Conservation (phyloP, 1,284 basidiomycete genomes). For the Paramarasmius palmivorus region DNA sequence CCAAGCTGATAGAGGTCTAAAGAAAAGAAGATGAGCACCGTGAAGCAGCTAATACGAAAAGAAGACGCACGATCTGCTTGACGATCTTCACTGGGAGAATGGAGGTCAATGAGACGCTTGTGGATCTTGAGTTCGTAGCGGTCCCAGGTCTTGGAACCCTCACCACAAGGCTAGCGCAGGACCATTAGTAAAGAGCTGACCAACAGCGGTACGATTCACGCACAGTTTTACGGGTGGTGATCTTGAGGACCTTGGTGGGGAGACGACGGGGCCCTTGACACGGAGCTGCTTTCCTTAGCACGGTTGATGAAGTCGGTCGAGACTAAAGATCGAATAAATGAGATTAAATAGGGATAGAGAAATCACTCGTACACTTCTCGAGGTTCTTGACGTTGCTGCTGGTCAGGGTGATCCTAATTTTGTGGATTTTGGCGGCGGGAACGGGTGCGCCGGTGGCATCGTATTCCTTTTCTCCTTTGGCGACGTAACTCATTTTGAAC, state of each 20-base stretch:
- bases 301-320: slow-evolving; percentile 96
- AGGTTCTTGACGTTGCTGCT: slow-evolving; percentile 98
- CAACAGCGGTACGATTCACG: slow-evolving; percentile 35
- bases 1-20: slow-evolving; percentile 96
- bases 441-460: slow-evolving; percentile 88
- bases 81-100: slow-evolving; percentile 99
- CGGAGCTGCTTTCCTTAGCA: slow-evolving; percentile 99
- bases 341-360: neutral
- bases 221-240: slow-evolving; percentile 98
- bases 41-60: neutral
- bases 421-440: slow-evolving; percentile 93
- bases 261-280: slow-evolving; percentile 99
- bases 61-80: slow-evolving; percentile 91
- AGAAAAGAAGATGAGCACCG: slow-evolving; percentile 12
- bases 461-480: slow-evolving; percentile 98
- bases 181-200: slow-evolving; percentile 9
- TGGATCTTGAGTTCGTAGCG: slow-evolving; percentile 99
- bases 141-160: slow-evolving; percentile 99
- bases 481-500: slow-evolving; percentile 96
- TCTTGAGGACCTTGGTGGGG: slow-evolving; percentile 97
- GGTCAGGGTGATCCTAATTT: slow-evolving; percentile 99
- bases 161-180: slow-evolving; percentile 87
- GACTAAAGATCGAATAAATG: slow-evolving; percentile 59
- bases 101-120: slow-evolving; percentile 99
- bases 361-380: slow-evolving; percentile 83